Base-by-base conservation (phyloP, 768 basidiomycete species). In the Xerocomus brunneocitrinus region DNA sequence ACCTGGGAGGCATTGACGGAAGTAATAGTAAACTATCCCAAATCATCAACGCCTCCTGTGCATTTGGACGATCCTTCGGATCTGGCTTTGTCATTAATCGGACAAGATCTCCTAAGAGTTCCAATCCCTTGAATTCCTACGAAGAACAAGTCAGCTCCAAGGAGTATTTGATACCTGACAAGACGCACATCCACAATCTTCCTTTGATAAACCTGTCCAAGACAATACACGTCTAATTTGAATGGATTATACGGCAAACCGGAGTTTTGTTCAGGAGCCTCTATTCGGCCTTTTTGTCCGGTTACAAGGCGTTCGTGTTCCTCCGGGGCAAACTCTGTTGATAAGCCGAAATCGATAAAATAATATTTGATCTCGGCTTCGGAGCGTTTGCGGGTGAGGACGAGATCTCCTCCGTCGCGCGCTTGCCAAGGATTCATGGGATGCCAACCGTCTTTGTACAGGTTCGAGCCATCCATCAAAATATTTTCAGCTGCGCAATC, bases 281-380 rank as follows among this genome's bases (percentile, higher is more conserved):
- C 46, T 10, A 47, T 47, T 31, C 64, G 62, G 1, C 63, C 58
- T 0, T 60, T 45, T 1, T 31, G 4, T 3, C 50, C 40, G 0
- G 55, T 43, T 2, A 62, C 58, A 0, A 54, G n/a, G 0, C 38
- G 47, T 4, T 49, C 35, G 0, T 2, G 3, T 19, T 54, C 27
- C 0, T 4, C 48, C 0, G 71, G 66, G 6, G 27, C 32, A 30
- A 67, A 74, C 3, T 51, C 52, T 0, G 59, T 55, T 0, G 74
- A 72, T 7, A 73, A 25, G 0, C 71, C 72, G 28, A 76, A 73
- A 53, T 73, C 73, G 30, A 72, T 71, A 12, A 70, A 55, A 39
- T 64, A 72, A 47, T 76, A 75, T 7, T 49, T 66, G 1, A 61
- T 58, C 2, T 71, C 63, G 3, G 44, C 58, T 5, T 56, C 45